Conservation (phyloP, 1,284 basidiomycete genomes). For the Sanghuangporus baumii region DNA sequence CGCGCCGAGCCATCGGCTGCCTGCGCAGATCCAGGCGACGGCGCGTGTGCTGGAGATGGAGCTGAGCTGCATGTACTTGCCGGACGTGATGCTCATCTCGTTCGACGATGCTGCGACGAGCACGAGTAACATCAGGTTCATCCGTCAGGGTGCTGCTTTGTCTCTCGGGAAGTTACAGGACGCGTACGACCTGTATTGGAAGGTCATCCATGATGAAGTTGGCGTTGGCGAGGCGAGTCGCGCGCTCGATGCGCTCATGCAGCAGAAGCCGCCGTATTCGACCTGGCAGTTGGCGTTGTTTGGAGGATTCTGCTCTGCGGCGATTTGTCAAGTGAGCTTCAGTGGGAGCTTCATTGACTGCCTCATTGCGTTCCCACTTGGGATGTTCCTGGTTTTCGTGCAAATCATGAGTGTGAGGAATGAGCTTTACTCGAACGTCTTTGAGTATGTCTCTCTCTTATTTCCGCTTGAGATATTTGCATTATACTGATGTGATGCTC, state of each 20-base stretch:
- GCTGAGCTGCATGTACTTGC: constrained; percentile 82
- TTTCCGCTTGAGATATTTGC: background rate
- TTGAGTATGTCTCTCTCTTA: constrained; percentile 55
- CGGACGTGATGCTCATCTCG: constrained; percentile 76
- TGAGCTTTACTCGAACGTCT: constrained; percentile 82
- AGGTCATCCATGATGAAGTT: constrained; percentile 83
- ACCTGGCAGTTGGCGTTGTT: constrained; percentile 67
- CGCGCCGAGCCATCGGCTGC: constrained; percentile 84
- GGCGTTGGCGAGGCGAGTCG: constrained; percentile 76
- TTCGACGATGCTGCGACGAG: constrained; percentile 58
- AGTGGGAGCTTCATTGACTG: constrained; percentile 79
- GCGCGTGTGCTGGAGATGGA: constrained; percentile 82
- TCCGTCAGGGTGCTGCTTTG: constrained; percentile 69
- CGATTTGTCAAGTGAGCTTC: constrained; percentile 73
- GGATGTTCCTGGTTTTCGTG: constrained; percentile 72
- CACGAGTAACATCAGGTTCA: constrained; percentile 83
- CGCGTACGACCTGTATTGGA: constrained; percentile 79
- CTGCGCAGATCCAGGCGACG: constrained; percentile 83
- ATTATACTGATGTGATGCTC: background rate
- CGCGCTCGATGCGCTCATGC: constrained; percentile 77
- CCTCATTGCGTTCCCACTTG: constrained; percentile 71
- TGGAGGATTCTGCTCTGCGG: constrained; percentile 77
- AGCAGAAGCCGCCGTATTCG: constrained; percentile 54
- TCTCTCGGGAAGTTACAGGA: constrained; percentile 77
- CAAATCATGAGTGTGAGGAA: constrained; percentile 73